A percentile compares a stretch with the other conserved stretches of the same genome.
phyloP scores from a whole-genome alignment of 805 yeast species.

The Sugiyamaella floridensis region DNA sequence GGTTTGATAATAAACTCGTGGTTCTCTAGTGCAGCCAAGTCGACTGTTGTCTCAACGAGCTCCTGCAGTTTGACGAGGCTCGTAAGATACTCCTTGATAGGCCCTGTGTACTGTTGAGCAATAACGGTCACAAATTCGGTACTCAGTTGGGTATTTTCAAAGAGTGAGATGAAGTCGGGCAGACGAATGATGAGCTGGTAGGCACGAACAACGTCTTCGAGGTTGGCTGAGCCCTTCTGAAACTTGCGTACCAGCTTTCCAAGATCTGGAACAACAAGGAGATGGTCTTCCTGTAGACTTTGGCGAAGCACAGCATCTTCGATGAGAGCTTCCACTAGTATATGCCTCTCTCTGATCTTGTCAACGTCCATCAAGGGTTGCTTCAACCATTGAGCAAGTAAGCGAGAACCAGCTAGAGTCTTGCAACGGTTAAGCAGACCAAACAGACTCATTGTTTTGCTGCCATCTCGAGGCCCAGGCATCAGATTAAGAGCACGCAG shows the following conservation, averaged over 20 bases:
- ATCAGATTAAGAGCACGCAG: conserved; percentile 80
- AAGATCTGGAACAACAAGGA: conserved; percentile 75
- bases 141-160: conserved; percentile 40
- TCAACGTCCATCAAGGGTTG: conserved; percentile 74
- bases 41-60: conserved; percentile 87
- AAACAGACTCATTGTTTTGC: conserved; percentile 56
- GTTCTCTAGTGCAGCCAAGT: conserved; percentile 70
- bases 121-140: conserved; percentile 31
- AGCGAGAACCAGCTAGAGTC: conserved; percentile 79
- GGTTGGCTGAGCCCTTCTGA: conserved; percentile 44
- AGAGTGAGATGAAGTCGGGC: conserved; percentile 57
- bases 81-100: conserved; percentile 42
- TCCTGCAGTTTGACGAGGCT: conserved; percentile 67
- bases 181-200: conserved; percentile 70
- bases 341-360: conserved; percentile 61
- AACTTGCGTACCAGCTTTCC: conserved; percentile 68
- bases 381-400: conserved; percentile 89
- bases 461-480: conserved; percentile 48
- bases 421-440: conserved; percentile 86
- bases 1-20: conserved; percentile 83
- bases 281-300: conserved; percentile 56
- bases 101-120: conserved; percentile 48
- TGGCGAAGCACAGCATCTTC: conserved; percentile 63
- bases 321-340: conserved; percentile 66
- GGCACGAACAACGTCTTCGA: conserved; percentile 85